phyloP scores from a whole-genome alignment of 2,329 filamentous ascomycete genomes.

The Gnomoniopsis smithogilvyi region DNA sequence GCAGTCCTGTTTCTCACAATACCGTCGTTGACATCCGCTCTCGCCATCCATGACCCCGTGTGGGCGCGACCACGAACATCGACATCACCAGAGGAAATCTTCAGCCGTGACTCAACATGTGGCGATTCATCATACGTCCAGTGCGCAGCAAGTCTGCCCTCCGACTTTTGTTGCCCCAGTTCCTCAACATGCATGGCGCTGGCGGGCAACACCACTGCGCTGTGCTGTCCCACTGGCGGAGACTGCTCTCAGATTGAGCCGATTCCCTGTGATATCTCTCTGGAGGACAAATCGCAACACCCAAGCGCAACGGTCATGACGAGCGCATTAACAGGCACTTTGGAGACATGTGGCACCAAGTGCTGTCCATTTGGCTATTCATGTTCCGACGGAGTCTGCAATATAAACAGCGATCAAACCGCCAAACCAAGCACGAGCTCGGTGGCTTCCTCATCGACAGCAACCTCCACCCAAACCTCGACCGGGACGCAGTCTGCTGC shows the following conservation, averaged over 20 bases:
- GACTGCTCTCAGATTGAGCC: conserved; percentile 60
- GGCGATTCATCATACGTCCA: conserved; percentile 34
- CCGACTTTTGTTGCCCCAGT: conserved; percentile 63
- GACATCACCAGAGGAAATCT: conserved; percentile 6
- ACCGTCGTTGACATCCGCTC: conserved; percentile 11
- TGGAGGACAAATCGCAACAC: conserved; percentile 56
- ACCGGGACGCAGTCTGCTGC: conserved; percentile 22
- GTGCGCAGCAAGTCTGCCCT: conserved; percentile 55
- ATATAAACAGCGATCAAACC: conserved; percentile 49
- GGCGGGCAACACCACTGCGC: conserved; percentile 61
- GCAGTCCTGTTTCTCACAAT: conserved; percentile 10
- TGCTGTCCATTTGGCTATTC: conserved; percentile 74
- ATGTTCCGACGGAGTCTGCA: conserved; percentile 54
- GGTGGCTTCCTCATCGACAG: conserved; percentile 21
- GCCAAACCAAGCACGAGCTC: conserved; percentile 22
- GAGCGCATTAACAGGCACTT: conserved; percentile 52
- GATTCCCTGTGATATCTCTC: conserved; percentile 60
- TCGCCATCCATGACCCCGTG: conserved; percentile 7
- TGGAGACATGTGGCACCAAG: conserved; percentile 54
- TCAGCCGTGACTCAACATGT: conserved; percentile 13
- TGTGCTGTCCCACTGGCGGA: conserved; percentile 64
- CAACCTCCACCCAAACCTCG: conserved; percentile 22
- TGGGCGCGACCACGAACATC: not conserved
- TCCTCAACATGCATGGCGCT: conserved; percentile 56
- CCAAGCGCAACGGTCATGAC: conserved; percentile 65